Evolutionary conservation across 768 basidiomycete genomes (phyloP), one percentile per base, ranked within the genome.

Genomic region (Amylocystis lapponica): DNA sequence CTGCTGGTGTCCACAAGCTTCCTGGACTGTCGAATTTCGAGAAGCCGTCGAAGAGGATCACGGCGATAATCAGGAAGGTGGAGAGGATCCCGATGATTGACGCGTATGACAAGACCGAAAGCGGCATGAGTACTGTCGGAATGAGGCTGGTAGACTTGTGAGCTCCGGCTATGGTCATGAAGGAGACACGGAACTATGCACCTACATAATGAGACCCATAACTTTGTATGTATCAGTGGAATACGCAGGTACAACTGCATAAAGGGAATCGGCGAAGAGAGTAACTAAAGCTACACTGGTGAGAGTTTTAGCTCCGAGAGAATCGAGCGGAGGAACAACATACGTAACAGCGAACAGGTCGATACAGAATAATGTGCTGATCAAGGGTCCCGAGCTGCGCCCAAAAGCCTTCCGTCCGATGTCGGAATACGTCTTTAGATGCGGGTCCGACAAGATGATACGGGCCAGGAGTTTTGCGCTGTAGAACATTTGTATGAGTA

Each of bases 331-430:
- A 12, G 26, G 8, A 30, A 27, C 5, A 11, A 56, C 71, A 21
- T 41, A 86, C 86, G 83, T 78, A 20, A 95, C 74, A 27, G 88
- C 79, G 58, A 95, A 93, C 7, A 92, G 61, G 61, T 96, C 93
- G 8, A 94, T 67, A 51, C 88, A 91, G 60, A 96, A 95, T 50
- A 95, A 69, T 6, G 72, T 41, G 49, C 78, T 80, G 40, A 87
- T 83, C 21, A 84, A 52, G 1, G 78, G 65, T 23, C 76, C 80
- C 0, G 83, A 84, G 34, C 71, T 72, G 7, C 74, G 71, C 1
- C 94, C 94, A 62, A 94, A 95, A 1, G 94, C 92, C 56, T 86
- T 90, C 45, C 78, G 74, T 21, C 86, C 91, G 48, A 96, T 86
- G 56, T 97, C 94, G 3, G 89, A 77, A 59, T 96, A 97, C 5